These are phyloP conservation scores for Eucalyptus tenuipes DNA, from an alignment of 345 rosid genomes.

Conservation along the genomic window DNA sequence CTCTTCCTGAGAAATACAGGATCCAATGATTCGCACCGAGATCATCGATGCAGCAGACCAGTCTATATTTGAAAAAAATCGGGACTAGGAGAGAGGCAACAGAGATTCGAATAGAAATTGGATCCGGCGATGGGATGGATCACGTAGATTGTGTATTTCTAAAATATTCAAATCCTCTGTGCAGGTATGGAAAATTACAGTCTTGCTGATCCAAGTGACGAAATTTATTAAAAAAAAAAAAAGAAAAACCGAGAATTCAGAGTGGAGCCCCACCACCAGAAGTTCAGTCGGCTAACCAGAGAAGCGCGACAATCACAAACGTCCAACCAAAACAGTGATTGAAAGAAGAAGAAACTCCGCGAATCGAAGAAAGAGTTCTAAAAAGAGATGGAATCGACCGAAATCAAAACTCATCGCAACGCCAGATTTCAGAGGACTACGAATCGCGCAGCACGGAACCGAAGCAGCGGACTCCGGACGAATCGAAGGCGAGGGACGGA, in stretches of 20 bases:
- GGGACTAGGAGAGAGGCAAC: not conserved
- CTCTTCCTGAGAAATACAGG: not conserved
- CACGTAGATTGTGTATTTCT: not conserved
- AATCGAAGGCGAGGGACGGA: no score
- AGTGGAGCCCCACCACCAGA: not conserved
- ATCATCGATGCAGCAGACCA: not conserved
- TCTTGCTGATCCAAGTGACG: not conserved
- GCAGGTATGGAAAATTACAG: not conserved
- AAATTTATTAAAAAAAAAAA: not conserved
- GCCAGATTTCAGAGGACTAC: not conserved
- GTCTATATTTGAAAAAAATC: not conserved
- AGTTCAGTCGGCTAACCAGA: not conserved
- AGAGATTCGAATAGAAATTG: not conserved
- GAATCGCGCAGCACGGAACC: not conserved
- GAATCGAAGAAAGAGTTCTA: not conserved
- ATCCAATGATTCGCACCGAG: not conserved
- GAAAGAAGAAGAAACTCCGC: accelerated
- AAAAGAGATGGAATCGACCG: not conserved
- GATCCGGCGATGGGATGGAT: not conserved
- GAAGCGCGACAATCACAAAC: not conserved
- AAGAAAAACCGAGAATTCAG: not conserved
- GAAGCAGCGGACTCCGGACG: no score
- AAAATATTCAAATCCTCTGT: not conserved
- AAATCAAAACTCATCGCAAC: not conserved
- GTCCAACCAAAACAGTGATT: not conserved